A percentile compares a stretch with the other conserved stretches of the same genome.
phyloP scores from a whole-genome alignment of 1,284 basidiomycete species.

The Moesziomyces aphidis region DNA sequence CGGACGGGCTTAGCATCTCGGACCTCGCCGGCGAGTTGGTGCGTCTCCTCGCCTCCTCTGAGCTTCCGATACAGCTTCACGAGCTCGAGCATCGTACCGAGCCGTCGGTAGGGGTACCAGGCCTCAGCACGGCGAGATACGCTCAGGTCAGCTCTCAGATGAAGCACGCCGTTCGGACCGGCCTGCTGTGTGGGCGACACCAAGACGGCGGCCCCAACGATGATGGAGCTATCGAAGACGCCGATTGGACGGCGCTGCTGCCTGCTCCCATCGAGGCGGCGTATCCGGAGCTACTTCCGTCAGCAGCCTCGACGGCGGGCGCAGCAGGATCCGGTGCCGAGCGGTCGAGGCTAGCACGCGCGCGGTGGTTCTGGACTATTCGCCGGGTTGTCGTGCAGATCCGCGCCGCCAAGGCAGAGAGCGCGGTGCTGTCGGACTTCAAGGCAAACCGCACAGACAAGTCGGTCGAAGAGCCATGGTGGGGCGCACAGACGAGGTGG shows the following conservation, averaged over 20 bases:
- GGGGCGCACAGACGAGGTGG: constrained; percentile 46
- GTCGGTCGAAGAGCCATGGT: constrained; percentile 30
- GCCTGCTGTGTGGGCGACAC: neutral
- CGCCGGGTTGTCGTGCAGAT: constrained; percentile 32
- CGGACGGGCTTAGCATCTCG: constrained; percentile 42
- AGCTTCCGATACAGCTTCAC: constrained; percentile 20
- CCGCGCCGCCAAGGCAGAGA: constrained; percentile 23
- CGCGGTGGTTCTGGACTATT: constrained; percentile 48
- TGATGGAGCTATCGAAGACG: neutral
- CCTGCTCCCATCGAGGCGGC: constrained; percentile 38
- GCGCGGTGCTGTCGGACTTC: constrained; percentile 33
- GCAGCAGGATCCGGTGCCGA: neutral
- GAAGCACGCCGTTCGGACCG: constrained; percentile 14
- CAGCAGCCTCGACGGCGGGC: neutral
- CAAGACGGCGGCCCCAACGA: neutral
- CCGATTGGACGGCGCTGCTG: constrained; percentile 19
- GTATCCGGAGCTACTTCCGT: constrained; percentile 30
- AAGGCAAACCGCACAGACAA: constrained; percentile 16
- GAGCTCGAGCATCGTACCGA: constrained; percentile 5
- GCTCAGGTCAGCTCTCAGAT: constrained; percentile 8
- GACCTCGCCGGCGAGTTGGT: constrained; percentile 31
- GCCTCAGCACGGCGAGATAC: constrained; percentile 10
- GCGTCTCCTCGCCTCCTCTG: constrained; percentile 16
- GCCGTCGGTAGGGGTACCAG: neutral
- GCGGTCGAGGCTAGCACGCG: constrained; percentile 12